These are phyloP conservation scores for Neurospora sp. DNA, from an alignment of 495 filamentous ascomycete species.

Conservation along the genomic window DNA sequence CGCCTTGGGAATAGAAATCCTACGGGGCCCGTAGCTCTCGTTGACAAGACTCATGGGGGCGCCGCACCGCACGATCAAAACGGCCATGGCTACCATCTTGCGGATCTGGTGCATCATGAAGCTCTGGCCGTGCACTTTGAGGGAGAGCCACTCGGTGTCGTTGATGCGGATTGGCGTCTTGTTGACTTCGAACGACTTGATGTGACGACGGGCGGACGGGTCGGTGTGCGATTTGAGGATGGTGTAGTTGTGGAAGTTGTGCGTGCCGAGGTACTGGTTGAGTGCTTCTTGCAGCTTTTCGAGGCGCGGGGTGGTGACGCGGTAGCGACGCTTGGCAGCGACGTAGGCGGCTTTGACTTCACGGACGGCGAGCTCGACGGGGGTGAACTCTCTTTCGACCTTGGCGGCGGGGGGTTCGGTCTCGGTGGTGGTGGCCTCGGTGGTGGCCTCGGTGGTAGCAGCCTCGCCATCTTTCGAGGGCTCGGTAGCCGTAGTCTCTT, in stretches of 20 bases:
- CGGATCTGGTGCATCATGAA: slow-evolving; percentile 99
- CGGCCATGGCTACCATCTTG: slow-evolving; percentile 93
- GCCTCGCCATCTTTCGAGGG: background rate
- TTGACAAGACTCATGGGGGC: slow-evolving; percentile 53
- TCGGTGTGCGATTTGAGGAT: slow-evolving; percentile 73
- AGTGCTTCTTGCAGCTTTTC: slow-evolving; percentile 63
- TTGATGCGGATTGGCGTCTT: slow-evolving; percentile 68
- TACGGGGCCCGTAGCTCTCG: slow-evolving; percentile 54
- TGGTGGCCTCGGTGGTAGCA: slow-evolving; percentile 3
- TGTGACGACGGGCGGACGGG: slow-evolving; percentile 72
- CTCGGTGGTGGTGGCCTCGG: background rate
- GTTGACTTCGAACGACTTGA: slow-evolving; percentile 76
- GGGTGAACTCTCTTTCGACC: slow-evolving; percentile 22
- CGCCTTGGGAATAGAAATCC: slow-evolving; percentile 87
- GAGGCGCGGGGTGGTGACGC: slow-evolving; percentile 61
- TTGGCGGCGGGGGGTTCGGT: slow-evolving; percentile 2
- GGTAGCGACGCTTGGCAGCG: slow-evolving; percentile 68
- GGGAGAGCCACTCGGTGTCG: slow-evolving; percentile 86
- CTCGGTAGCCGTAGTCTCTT: background rate
- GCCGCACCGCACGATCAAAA: slow-evolving; percentile 74
- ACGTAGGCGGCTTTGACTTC: slow-evolving; percentile 69
- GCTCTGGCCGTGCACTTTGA: slow-evolving; percentile 92
- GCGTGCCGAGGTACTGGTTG: slow-evolving; percentile 63
- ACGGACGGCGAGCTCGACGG: slow-evolving; percentile 56
- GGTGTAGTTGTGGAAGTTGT: slow-evolving; percentile 94